phyloP scores from a whole-genome alignment of 2,329 filamentous ascomycete species.

The Onygenales sp. region DNA sequence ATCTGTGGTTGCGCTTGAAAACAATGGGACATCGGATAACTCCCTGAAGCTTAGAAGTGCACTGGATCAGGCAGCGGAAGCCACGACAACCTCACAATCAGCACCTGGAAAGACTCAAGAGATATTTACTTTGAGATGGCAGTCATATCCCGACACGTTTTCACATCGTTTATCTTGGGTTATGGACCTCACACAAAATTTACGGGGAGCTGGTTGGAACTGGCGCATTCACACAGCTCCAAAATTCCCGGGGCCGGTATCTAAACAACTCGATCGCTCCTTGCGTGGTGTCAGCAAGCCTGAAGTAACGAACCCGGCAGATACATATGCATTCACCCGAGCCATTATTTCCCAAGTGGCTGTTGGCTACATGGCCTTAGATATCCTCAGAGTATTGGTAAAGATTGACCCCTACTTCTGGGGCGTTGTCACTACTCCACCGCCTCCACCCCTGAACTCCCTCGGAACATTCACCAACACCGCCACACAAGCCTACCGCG shows the following conservation, averaged over 20 bases:
- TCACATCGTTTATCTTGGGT: conserved; percentile 50
- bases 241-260: conserved; percentile 21
- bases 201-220: conserved; percentile 53
- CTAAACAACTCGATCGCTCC: conserved; percentile 14
- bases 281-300: conserved; percentile 7
- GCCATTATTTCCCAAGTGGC: conserved; percentile 39
- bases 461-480: conserved; percentile 32
- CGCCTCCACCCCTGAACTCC: conserved; percentile 36
- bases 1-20: neutral
- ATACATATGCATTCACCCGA: conserved; percentile 38
- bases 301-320: conserved; percentile 22
- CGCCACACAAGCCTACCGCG: conserved; percentile 47
- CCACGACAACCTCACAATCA: neutral
- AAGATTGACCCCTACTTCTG: conserved; percentile 72
- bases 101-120: conserved; percentile 3
- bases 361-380: conserved; percentile 56
- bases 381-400: conserved; percentile 59
- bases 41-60: neutral
- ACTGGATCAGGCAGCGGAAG: neutral
- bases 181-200: conserved; percentile 46
- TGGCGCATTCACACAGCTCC: conserved; percentile 43
- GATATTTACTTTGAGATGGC: conserved; percentile 39
- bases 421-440: conserved; percentile 41
- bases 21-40: neutral
- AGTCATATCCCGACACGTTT: conserved; percentile 42